Evolutionary conservation across 495 filamentous ascomycete genomes (phyloP).

Genomic region (Chaetomidium leptoderma): DNA sequence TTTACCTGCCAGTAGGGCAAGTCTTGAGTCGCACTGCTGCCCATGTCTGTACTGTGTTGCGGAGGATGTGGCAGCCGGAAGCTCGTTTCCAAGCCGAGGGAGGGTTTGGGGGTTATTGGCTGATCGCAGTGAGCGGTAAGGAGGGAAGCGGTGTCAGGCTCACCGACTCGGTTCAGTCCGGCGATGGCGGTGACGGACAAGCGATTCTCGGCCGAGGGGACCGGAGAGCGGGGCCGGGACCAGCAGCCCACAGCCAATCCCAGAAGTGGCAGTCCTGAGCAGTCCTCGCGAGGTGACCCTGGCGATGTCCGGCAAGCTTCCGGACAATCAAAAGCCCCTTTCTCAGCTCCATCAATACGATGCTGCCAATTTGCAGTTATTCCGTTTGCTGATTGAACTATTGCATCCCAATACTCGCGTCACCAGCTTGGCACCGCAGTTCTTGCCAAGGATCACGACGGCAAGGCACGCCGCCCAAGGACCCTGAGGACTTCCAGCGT

Average conservation of each 20-base stretch:
- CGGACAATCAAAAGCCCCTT: neutral
- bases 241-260: neutral
- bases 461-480: no score
- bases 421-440: no score
- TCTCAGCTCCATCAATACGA: neutral
- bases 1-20: constrained; percentile 81
- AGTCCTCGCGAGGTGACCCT: neutral
- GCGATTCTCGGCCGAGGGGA: constrained; percentile 7
- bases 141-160: no score
- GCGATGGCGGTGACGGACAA: neutral
- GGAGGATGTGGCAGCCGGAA: neutral
- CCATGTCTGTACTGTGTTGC: constrained; percentile 8
- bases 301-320: neutral
- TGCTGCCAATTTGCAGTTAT: neutral
- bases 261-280: neutral
- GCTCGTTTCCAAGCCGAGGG: neutral
- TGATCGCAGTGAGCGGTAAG: no score
- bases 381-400: neutral
- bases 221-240: constrained; percentile 12
- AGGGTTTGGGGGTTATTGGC: neutral
- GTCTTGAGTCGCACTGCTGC: constrained; percentile 27
- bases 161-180: neutral
- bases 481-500: no score
- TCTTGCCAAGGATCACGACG: no score
- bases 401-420: neutral